phyloP scores from a whole-genome alignment of 2,329 filamentous ascomycete genomes.

The Tricladium varicosporioides region DNA sequence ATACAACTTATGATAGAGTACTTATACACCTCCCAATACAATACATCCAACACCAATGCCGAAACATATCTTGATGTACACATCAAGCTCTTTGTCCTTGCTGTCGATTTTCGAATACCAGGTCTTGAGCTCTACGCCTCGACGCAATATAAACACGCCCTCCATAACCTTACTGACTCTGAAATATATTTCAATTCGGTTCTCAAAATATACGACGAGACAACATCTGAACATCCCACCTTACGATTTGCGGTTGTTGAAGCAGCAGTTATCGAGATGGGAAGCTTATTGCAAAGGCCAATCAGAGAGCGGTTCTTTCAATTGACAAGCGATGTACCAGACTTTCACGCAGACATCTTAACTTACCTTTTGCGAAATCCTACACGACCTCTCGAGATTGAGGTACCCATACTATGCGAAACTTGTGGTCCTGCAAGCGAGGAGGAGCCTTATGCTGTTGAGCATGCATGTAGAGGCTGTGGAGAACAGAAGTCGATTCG shows the following conservation, averaged over 20 bases:
- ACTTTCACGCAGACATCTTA: slow-evolving; percentile 23
- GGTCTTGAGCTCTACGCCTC: slow-evolving; percentile 12
- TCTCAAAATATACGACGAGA: slow-evolving; percentile 13
- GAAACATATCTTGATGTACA: slow-evolving; percentile 10
- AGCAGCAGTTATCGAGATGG: slow-evolving; percentile 20
- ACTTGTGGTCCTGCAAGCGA: not conserved
- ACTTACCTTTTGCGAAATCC: not conserved
- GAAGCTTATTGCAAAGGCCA: slow-evolving; percentile 8
- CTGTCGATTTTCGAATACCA: slow-evolving; percentile 12
- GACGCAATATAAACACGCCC: slow-evolving; percentile 12
- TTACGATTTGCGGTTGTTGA: slow-evolving; percentile 19
- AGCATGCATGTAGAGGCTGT: slow-evolving; percentile 1
- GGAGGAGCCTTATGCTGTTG: not conserved
- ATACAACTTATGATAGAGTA: slow-evolving; percentile 21
- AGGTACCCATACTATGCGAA: slow-evolving; percentile 8
- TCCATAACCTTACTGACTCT: slow-evolving; percentile 11
- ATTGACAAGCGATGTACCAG: slow-evolving; percentile 11
- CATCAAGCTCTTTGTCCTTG: slow-evolving; percentile 21
- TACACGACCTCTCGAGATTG: not conserved
- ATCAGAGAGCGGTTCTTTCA: slow-evolving; percentile 11
- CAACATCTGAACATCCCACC: slow-evolving; percentile 1
- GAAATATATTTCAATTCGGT: slow-evolving; percentile 13
- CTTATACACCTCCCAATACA: slow-evolving; percentile 25
- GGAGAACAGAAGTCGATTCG: not conserved
- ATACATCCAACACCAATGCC: not conserved